Base-by-base conservation (phyloP, 2,329 filamentous ascomycete genomes). In the Botrytis byssoidea region DNA sequence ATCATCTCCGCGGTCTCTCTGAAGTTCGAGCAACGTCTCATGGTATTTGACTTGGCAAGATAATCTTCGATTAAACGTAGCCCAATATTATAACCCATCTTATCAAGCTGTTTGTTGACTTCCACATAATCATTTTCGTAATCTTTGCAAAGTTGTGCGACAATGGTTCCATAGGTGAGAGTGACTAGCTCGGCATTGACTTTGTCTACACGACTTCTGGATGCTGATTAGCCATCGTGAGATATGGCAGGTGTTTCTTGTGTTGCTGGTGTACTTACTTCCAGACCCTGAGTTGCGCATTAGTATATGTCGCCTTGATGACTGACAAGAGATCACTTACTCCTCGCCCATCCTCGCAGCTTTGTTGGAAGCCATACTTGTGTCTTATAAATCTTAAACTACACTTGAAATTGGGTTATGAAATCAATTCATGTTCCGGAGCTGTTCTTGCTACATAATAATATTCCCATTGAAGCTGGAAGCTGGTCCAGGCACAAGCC, bases 81-180 rank as follows among this genome's bases (percentile, higher is more conserved):
- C 42, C 96, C 96, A 77, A 99, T 99, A 81, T 98, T 98, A 85
- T 98, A 98, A 72, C 96, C 96, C 96, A 99, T 99, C 85, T 95
- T 97, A 82, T 99, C 96, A 63, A 99, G 88, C 83, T 99, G 96
- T 83, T 95, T 94, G 85, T 99, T 99, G 82, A 99, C 95, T 82
- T 98, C 94, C 70, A 89, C 86, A 82, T 99, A 99, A 84, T 98
- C 94, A 79, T 90, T 91, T 79, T 98, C 94, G 82, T 95, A 97
- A 85, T 99, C 96, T 83, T 95, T 95, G 86, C 95, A 98, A 77
- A 99, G 87, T 83, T 98, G 95, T 73, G 94, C 93, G 73, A 99
- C 96, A 76, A 99, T 97, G 37, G 96, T 98, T 81, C 96, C 96
- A 83, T 99, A 99, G 46, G 96, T 99, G 80, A 99, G 88, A 64